Conservation (phyloP, 2,329 filamentous ascomycete genomes). For the Fusarium aywerte region DNA sequence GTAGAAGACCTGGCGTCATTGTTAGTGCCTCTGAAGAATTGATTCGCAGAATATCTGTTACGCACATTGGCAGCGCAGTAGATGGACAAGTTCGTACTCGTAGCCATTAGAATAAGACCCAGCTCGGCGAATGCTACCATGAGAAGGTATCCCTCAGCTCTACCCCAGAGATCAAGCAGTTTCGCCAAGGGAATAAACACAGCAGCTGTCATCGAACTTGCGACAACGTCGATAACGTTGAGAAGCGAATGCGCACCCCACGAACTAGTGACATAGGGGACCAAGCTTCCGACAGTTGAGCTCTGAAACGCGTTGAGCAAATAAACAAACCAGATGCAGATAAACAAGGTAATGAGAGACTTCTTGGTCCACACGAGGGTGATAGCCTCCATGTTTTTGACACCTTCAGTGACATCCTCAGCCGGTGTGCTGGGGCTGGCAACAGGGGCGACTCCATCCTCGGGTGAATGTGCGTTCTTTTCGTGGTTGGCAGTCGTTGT, state of each 20-base stretch:
- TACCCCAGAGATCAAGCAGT: constrained; percentile 21
- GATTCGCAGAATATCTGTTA: rapidly evolving
- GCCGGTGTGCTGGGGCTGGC: background rate
- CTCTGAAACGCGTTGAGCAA: constrained; percentile 44
- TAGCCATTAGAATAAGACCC: constrained; percentile 69
- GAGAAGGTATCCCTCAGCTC: constrained; percentile 13
- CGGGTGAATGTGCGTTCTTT: constrained; percentile 10
- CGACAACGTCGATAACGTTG: constrained; percentile 12
- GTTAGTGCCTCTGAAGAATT: background rate
- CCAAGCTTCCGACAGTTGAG: constrained; percentile 49
- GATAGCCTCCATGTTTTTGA: constrained; percentile 24
- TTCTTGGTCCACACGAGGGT: constrained; percentile 13
- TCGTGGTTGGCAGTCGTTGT: constrained; percentile 6
- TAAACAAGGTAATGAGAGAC: constrained; percentile 12
- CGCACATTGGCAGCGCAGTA: constrained; percentile 63
- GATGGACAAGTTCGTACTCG: constrained; percentile 54
- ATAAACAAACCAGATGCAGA: constrained; percentile 20
- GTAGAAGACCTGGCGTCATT: background rate
- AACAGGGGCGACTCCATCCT: constrained; percentile 10
- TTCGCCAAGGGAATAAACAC: constrained; percentile 18
- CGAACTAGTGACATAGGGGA: constrained; percentile 7
- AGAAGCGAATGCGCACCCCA: constrained; percentile 14
- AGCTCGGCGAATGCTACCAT: constrained; percentile 49
- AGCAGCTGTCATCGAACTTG: constrained; percentile 12
- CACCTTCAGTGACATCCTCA: constrained; percentile 38